Evolutionary conservation across 805 yeast species (phyloP), one percentile per base, ranked within the genome.

Genomic region (Yarrowia hollandica): DNA sequence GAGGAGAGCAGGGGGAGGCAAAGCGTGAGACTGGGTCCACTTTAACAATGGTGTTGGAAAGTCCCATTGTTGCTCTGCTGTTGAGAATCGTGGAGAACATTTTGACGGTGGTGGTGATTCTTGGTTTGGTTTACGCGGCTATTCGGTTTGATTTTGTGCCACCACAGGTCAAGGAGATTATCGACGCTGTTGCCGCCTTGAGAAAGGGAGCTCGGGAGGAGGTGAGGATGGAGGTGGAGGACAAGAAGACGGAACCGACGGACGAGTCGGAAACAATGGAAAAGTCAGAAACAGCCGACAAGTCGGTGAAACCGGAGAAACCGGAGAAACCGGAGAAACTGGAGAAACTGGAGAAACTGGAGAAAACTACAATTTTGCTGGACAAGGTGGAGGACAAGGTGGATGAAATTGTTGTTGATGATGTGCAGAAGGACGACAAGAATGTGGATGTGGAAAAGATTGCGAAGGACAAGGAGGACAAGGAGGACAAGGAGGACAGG

Each of bases 51-150:
- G 16, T 48, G 9, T 30, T 48, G 6, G 55, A 48, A 15, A 48
- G 39, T 16, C 55, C 55, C 8, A 22, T 48, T 12, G 16, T 22
- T 5, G 55, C 55, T 5, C 39, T 48, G 6, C 19, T 48, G 5
- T 25, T 34, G 23, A 62, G 71, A 60, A 70, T 58, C 30, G 48
- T 77, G 4, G 82, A 79, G 63, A 76, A 77, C 48, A 67, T 77
- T 2, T 55, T 76, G 34, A 68, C 76, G 56, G 63, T 76, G n/a
- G 31, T 73, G 5, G 61, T 76, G 3, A 63, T 76, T 10, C 62
- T 57, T 1, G 60, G 64, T 8, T 28, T 70, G 1, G 56, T 70
- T 4, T 63, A 69, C 7, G 63, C 74, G 1, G 69, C 67, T 12
- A 33, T 65, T 2, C 42, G 65, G 38, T 46, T 66, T 21, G 68